Percentiles rank a stretch among this genome's conserved stretches.
These are phyloP conservation scores for Pythium biforme DNA, from an alignment of 352 stramenopile genomes.

Conservation along the genomic window DNA sequence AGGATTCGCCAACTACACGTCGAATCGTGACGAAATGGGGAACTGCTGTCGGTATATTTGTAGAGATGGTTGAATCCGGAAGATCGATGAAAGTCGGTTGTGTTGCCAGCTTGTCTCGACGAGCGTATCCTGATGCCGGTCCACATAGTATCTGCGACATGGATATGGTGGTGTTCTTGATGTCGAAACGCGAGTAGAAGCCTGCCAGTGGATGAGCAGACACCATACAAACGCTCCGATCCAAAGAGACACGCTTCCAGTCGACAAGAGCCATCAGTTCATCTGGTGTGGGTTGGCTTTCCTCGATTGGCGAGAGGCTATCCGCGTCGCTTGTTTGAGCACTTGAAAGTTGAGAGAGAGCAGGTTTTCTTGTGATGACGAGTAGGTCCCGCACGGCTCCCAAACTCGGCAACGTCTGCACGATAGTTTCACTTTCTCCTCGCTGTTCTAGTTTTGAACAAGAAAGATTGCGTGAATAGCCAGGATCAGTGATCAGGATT, in stretches of 20 bases:
- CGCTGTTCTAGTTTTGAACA: not conserved
- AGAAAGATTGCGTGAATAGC: too few relatives aligned
- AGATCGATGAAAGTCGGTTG: not conserved
- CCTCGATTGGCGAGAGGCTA: not conserved
- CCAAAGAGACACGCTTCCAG: constrained; percentile 9
- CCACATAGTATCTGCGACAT: constrained; percentile 47
- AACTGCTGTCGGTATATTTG: not conserved
- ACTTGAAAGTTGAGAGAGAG: not conserved
- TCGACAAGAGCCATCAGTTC: not conserved
- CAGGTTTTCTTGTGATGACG: not conserved
- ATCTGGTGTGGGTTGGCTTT: not conserved
- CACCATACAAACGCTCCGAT: constrained; percentile 12
- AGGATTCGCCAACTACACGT: not conserved
- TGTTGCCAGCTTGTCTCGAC: not conserved
- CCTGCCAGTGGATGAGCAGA: not conserved
- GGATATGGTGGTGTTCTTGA: constrained; percentile 39
- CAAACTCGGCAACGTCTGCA: not conserved
- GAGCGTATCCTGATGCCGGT: constrained; percentile 2
- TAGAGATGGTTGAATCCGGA: not conserved
- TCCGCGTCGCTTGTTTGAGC: not conserved
- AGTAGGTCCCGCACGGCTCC: not conserved
- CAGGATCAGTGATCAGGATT: too few relatives aligned
- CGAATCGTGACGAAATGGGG: constrained; percentile 6
- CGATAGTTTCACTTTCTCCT: not conserved
- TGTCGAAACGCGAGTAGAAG: constrained; percentile 13